phyloP scores from a whole-genome alignment of 2,329 filamentous ascomycete species.

The Epichloe hybrida region DNA sequence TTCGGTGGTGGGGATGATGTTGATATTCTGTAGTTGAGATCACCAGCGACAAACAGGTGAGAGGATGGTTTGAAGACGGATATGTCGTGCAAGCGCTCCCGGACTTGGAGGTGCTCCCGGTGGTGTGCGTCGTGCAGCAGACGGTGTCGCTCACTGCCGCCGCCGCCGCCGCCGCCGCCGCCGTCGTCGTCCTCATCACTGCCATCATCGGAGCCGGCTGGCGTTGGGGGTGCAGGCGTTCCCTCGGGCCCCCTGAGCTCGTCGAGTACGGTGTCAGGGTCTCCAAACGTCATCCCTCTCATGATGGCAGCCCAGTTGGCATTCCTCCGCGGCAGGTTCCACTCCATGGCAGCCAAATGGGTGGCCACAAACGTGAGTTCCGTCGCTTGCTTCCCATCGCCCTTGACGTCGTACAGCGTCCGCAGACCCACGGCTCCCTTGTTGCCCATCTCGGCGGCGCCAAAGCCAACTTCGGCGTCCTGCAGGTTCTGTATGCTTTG shows the following conservation, averaged over 20 bases:
- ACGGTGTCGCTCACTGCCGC: constrained; percentile 14
- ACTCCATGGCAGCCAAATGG: constrained; percentile 82
- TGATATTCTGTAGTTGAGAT: constrained; percentile 88
- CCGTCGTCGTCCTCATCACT: constrained; percentile 14
- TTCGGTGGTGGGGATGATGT: constrained; percentile 46
- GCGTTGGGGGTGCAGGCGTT: constrained; percentile 4
- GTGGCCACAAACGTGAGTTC: constrained; percentile 77
- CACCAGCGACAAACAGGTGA: constrained; percentile 77
- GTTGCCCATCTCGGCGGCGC: constrained; percentile 80
- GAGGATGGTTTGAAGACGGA: constrained; percentile 63
- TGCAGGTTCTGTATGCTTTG: constrained; percentile 51
- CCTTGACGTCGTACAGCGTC: constrained; percentile 38
- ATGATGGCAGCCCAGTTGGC: constrained; percentile 81
- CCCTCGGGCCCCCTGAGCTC: constrained; percentile 5
- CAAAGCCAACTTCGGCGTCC: constrained; percentile 73
- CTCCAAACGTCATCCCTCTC: constrained; percentile 62
- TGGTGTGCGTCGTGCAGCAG: constrained; percentile 23
- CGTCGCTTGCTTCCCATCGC: constrained; percentile 25
- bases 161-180: constrained; percentile 10
- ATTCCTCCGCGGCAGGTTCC: constrained; percentile 61
- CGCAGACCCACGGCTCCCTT: constrained; percentile 83
- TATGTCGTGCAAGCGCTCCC: constrained; percentile 36
- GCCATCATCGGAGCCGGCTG: constrained; percentile 3
- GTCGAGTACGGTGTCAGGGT: constrained; percentile 29
- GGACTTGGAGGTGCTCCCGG: constrained; percentile 22